Evolutionary conservation across 2,329 filamentous ascomycete species (phyloP).

Genomic region (Calonectria pteridis): DNA sequence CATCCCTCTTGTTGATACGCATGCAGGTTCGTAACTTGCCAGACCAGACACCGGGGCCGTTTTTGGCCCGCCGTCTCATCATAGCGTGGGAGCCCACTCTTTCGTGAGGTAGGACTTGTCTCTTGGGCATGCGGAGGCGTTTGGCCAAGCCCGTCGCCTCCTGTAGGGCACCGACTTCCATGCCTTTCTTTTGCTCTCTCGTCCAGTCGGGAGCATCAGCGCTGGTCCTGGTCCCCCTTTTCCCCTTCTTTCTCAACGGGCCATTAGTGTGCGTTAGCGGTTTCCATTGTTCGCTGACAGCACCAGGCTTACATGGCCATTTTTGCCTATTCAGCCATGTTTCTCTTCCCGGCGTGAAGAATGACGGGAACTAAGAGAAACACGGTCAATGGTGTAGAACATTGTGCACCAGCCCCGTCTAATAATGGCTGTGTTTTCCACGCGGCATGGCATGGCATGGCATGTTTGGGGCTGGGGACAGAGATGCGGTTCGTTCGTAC

Average conservation of each 20-base stretch:
- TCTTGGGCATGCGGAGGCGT: conserved; percentile 11
- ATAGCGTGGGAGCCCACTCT: conserved; percentile 12
- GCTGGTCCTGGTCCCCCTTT: not conserved
- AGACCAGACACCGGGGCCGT: conserved; percentile 3
- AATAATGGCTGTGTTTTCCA: not conserved
- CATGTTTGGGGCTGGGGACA: not conserved
- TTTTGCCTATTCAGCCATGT: not conserved
- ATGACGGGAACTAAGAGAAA: not conserved
- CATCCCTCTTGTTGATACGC: conserved; percentile 13
- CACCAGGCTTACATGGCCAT: not conserved
- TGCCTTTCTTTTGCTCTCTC: not conserved
- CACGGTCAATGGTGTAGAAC: not conserved
- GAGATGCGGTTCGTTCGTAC: not conserved
- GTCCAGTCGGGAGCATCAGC: not conserved
- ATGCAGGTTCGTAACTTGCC: conserved; percentile 21
- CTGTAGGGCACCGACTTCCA: not conserved
- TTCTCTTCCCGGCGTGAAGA: not conserved
- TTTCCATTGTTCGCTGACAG: not conserved
- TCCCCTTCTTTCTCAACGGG: not conserved
- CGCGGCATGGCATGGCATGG: not conserved
- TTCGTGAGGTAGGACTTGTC: conserved; percentile 2
- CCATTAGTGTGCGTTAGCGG: not conserved
- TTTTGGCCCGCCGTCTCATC: not conserved
- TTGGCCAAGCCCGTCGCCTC: not conserved
- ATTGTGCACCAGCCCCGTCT: not conserved